These are phyloP conservation scores for Quercus phellos DNA, from an alignment of 331 rosid species.

Conservation along the genomic window DNA sequence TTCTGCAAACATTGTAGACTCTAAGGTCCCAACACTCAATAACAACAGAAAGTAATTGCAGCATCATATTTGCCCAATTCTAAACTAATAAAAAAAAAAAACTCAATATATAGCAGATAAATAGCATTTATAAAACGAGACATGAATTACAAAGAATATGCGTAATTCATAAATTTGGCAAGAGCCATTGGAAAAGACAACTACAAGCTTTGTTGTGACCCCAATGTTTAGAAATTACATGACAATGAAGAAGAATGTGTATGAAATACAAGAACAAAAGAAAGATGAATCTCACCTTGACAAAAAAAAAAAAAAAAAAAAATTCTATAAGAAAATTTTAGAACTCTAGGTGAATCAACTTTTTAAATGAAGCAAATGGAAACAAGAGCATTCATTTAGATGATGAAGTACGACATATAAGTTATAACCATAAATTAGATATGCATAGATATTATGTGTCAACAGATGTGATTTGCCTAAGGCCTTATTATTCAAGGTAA, in stretches of 20 bases:
- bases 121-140: neutral
- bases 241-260: neutral
- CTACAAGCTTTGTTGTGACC: neutral
- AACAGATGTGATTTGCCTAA: neutral
- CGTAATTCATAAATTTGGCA: neutral
- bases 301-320: neutral
- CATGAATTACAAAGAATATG: neutral
- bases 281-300: neutral
- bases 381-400: neutral
- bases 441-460: neutral
- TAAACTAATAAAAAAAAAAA: neutral
- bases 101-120: neutral
- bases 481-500: neutral
- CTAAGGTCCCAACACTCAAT: neutral
- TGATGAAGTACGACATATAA: neutral
- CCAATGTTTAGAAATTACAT: neutral
- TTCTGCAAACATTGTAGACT: neutral
- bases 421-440: too few relatives aligned
- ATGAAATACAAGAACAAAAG: neutral
- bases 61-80: neutral
- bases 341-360: neutral
- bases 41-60: neutral
- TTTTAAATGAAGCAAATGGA: neutral
- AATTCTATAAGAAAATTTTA: neutral
- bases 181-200: neutral